These are phyloP conservation scores for Halophytophthora batemanensis DNA, from an alignment of 352 stramenopile species.

Conservation along the genomic window DNA sequence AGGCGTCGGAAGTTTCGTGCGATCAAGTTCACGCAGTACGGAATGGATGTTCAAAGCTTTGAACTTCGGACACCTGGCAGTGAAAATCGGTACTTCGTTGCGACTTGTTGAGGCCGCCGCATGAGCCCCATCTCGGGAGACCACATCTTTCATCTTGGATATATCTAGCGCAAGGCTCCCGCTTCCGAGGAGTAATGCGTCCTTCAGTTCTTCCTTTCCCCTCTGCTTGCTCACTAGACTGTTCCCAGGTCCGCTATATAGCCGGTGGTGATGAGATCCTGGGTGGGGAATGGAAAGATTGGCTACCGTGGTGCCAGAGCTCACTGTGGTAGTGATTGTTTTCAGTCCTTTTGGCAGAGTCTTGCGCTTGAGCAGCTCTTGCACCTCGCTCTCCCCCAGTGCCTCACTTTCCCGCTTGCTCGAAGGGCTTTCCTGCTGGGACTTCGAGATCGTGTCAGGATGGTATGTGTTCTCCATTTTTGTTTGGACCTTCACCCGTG, in stretches of 20 bases:
- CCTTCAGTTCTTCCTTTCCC: constrained; percentile 41
- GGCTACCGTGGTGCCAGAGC: constrained; percentile 3
- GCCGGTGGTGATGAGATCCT: constrained; percentile 13
- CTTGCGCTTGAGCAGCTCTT: constrained; percentile 32
- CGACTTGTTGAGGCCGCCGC: constrained; percentile 8
- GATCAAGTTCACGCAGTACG: constrained; percentile 42
- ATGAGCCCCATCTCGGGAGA: constrained; percentile 10
- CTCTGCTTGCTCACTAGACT: constrained; percentile 21
- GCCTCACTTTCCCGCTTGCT: constrained; percentile 20
- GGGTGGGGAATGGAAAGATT: constrained; percentile 17
- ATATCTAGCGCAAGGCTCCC: constrained; percentile 35
- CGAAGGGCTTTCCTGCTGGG: constrained; percentile 1
- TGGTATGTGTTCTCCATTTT: constrained; percentile 1
- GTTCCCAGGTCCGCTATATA: constrained; percentile 17
- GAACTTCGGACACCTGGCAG: constrained; percentile 44
- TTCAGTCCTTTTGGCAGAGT: constrained; percentile 28
- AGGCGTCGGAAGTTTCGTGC: constrained; percentile 21
- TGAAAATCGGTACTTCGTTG: constrained; percentile 17
- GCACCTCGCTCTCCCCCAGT: constrained; percentile 12
- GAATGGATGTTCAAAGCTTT: constrained; percentile 34
- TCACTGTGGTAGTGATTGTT: constrained; percentile 12
- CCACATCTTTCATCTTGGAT: constrained; percentile 21
- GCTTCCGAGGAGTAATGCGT: constrained; percentile 20
- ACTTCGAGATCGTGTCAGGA: constrained; percentile 9
- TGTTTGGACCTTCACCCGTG: constrained; percentile 1